phyloP scores from a whole-genome alignment of 106 monocot species.

The Acanthochlamys bracteata region DNA sequence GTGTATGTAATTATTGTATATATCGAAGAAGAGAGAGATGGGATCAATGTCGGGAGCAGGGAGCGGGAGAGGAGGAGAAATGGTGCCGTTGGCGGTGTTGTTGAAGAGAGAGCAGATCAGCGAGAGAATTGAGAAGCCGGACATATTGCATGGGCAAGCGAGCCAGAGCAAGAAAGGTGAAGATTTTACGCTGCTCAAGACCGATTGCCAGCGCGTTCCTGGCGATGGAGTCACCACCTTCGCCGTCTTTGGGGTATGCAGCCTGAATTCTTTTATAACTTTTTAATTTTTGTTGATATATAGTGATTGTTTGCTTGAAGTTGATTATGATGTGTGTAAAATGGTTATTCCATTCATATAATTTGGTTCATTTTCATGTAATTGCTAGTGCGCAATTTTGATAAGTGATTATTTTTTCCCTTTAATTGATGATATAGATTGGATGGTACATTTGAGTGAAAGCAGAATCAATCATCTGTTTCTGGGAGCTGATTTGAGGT shows the following conservation, averaged over 20 bases:
- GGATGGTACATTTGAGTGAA: no score
- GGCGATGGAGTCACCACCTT: constrained; percentile 61
- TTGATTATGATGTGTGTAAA: no score
- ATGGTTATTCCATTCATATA: no score
- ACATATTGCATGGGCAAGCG: constrained; percentile 64
- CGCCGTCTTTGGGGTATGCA: constrained; percentile 72
- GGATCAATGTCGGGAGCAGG: no score
- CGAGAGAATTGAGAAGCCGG: constrained; percentile 76
- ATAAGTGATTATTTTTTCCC: no score
- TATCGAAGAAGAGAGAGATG: no score
- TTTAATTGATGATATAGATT: no score
- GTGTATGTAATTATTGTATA: no score
- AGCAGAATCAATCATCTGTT: no score
- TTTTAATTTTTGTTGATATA: neutral
- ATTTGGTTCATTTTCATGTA: no score
- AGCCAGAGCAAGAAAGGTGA: constrained; percentile 85
- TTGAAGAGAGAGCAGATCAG: constrained; percentile 59
- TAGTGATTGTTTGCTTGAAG: neutral
- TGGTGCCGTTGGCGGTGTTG: constrained; percentile 70
- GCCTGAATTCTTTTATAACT: neutral
- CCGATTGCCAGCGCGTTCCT: constrained; percentile 58
- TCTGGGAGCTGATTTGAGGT: no score
- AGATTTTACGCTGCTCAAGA: constrained; percentile 70
- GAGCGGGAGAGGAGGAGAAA: constrained; percentile 13
- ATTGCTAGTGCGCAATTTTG: no score